Evolutionary conservation across 805 yeast genomes (phyloP), one percentile per base, ranked within the genome.

Genomic region (Starmera pachycereana): DNA sequence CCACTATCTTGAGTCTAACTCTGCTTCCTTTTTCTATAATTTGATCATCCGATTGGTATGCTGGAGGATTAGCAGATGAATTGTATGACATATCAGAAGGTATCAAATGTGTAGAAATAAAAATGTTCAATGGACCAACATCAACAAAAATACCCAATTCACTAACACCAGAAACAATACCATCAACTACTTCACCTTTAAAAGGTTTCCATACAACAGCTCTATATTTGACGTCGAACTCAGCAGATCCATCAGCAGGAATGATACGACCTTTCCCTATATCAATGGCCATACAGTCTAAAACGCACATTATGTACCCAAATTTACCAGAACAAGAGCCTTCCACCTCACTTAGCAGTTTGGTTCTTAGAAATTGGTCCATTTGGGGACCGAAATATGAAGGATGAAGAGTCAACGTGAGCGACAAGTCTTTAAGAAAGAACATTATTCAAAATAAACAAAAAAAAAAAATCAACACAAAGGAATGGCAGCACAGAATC

Each of bases 261-360:
- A 92, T 73, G 47, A 92, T 85, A 51, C 84, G 71, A 14, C 98
- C 98, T 51, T 87, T 81, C 37, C 96, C 98, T 30, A 92, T 94
- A 56, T 92, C 97, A 42, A 92, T 87, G 49, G 81, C 76, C 82
- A 86, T 87, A 49, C 94, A 86, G 57, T 92, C 97, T 57, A 92
- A 70, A 35, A 92, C 98, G 63, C 97, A 90, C 42, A 92, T 81
- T 49, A 92, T 92, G 61, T 92, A 92, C 12, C 98, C 98, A 67
- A 92, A 92, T 62, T 92, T 96, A 53, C 98, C 98, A 1, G 97
- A 89, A 65, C 97, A 92, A 1, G 97, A 88, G 22, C 98, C 98
- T 65, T 92, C 98, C 34, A 92, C 98, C 58, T 92, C 98, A 48
- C 86, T 88, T 43, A 92, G 72, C 46, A 92, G 71, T 61, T 90